phyloP scores from a whole-genome alignment of 345 rosid species.

The Citrus unshiu region DNA sequence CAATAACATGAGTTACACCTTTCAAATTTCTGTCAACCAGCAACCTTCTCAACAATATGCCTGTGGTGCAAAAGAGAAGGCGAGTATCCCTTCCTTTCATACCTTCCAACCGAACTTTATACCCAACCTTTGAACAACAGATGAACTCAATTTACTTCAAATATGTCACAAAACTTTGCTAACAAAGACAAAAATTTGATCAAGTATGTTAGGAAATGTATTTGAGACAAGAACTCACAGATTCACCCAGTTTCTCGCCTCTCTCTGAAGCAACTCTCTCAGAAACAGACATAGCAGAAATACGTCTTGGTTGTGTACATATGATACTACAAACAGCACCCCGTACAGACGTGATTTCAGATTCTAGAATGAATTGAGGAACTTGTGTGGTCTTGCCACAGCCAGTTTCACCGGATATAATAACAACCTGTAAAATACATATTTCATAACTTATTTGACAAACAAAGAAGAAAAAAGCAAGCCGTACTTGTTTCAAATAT shows the following conservation, averaged over 20 bases:
- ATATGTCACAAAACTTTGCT: not conserved
- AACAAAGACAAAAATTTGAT: constrained; percentile 10
- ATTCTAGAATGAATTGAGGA: constrained; percentile 89
- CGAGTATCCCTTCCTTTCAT: constrained; percentile 82
- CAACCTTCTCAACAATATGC: constrained; percentile 86
- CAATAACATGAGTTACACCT: constrained; percentile 85
- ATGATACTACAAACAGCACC: constrained; percentile 86
- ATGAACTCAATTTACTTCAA: constrained; percentile 11
- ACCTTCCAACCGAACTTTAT: constrained; percentile 92
- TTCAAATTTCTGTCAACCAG: constrained; percentile 80
- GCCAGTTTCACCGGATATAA: constrained; percentile 95
- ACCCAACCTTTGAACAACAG: constrained; percentile 68
- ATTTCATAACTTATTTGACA: not conserved
- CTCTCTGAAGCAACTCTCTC: constrained; percentile 94
- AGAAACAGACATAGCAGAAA: constrained; percentile 93
- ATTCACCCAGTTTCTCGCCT: constrained; percentile 94
- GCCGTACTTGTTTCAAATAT: not conserved
- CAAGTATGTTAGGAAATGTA: constrained; percentile 13
- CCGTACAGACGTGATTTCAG: constrained; percentile 54
- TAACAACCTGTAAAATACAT: constrained; percentile 57
- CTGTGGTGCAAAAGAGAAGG: constrained; percentile 93
- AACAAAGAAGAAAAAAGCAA: not conserved
- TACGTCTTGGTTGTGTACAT: constrained; percentile 93
- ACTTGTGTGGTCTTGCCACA: constrained; percentile 98
- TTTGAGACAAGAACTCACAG: constrained; percentile 52